These are phyloP conservation scores for Athelia sp. DNA, from an alignment of 1,284 basidiomycete species.

Conservation along the genomic window DNA sequence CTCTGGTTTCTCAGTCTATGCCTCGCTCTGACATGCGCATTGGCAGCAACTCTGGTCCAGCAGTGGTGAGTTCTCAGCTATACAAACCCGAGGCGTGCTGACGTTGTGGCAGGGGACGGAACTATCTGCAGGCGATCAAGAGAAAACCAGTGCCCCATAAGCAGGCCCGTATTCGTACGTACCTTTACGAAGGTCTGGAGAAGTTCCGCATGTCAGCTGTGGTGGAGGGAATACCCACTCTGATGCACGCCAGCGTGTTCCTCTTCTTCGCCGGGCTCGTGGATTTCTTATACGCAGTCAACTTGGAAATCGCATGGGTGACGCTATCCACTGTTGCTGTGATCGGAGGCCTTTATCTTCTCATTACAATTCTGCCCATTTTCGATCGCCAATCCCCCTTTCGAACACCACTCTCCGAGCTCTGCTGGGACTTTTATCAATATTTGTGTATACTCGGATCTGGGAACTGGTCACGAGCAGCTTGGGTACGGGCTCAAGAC, in stretches of 20 bases:
- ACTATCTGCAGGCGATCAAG: not conserved
- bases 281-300: conserved; percentile 29
- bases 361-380: conserved; percentile 27
- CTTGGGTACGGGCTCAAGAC: not conserved
- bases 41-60: conserved; percentile 18
- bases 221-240: conserved; percentile 31
- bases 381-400: conserved; percentile 34
- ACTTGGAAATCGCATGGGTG: conserved; percentile 23
- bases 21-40: conserved; percentile 17
- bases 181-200: conserved; percentile 28
- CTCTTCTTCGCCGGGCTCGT: conserved; percentile 36
- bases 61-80: conserved; percentile 23
- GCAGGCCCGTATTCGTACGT: conserved; percentile 31
- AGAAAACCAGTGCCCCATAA: not conserved
- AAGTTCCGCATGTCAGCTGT: conserved; percentile 30
- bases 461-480: too few relatives aligned
- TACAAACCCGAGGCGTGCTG: conserved; percentile 27
- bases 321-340: conserved; percentile 23
- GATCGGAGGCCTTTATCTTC: conserved; percentile 23
- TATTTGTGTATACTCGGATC: not conserved
- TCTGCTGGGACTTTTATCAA: conserved; percentile 27
- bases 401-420: conserved; percentile 28
- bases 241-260: conserved; percentile 34
- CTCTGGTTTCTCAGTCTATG: conserved; percentile 16
- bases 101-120: not conserved